Evolutionary conservation across 169 alveolate species (phyloP).

Genomic region (Neospora caninum): DNA sequence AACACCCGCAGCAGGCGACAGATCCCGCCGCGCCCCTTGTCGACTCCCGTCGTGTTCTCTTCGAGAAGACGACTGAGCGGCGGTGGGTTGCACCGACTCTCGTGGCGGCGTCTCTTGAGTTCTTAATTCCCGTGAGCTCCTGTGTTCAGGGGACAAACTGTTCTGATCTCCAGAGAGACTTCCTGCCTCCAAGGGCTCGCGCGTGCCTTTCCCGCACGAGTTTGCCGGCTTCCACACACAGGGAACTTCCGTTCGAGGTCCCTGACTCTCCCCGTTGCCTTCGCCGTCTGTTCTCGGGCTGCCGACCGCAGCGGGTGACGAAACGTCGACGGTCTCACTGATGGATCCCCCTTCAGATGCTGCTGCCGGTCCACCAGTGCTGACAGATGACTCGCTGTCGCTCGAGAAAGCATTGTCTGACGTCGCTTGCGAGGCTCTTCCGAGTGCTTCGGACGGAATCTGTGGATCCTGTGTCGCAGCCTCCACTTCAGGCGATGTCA

Average conservation of each 20-base stretch:
- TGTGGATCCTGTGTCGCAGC: no score
- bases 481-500: no score
- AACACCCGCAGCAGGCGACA: neutral
- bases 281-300: constrained; percentile 23
- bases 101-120: neutral
- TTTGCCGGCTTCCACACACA: no score
- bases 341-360: constrained; percentile 13
- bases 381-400: no score
- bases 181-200: no score
- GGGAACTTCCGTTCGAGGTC: constrained; percentile 32
- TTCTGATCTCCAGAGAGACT: no score
- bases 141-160: no score
- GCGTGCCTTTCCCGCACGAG: no score
- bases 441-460: no score
- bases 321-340: neutral
- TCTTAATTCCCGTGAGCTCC: no score
- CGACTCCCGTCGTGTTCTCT: neutral
- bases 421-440: no score
- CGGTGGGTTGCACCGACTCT: neutral
- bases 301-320: constrained; percentile 36
- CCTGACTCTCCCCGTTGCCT: constrained; percentile 2
- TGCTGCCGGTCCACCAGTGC: constrained; percentile 31
- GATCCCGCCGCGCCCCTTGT: neutral
- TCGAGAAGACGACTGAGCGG: constrained; percentile 5
- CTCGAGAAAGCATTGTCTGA: neutral